A percentile compares a stretch with the other conserved stretches of the same genome.
These are phyloP conservation scores for Parathielavia hyrcaniae DNA, from an alignment of 495 filamentous ascomycete species.

Conservation along the genomic window DNA sequence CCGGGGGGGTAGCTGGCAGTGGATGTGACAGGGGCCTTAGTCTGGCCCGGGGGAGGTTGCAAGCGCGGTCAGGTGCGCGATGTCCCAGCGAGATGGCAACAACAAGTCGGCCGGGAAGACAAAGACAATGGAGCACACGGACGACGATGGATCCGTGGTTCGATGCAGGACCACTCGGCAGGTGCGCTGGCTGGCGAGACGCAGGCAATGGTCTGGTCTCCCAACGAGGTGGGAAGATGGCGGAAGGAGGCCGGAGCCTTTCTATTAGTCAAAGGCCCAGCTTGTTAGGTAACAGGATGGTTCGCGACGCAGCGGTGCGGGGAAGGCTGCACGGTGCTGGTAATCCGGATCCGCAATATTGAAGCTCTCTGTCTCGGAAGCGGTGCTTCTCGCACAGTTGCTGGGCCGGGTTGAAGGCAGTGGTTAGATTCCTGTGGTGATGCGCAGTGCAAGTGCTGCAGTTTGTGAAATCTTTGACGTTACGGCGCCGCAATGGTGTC, in stretches of 20 bases:
- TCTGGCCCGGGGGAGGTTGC: slow-evolving; percentile 15
- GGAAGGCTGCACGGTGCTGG: slow-evolving; percentile 32
- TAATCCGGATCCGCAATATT: slow-evolving; percentile 19
- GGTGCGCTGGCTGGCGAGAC: slow-evolving; percentile 3
- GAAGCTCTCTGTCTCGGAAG: slow-evolving; percentile 5
- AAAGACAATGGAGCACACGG: slow-evolving; percentile 10
- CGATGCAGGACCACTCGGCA: slow-evolving; percentile 12
- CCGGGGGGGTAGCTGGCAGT: slow-evolving; percentile 10
- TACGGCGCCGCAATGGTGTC: background rate
- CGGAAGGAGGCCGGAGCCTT: slow-evolving; percentile 28
- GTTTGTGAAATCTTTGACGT: no score
- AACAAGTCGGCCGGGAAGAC: slow-evolving; percentile 16
- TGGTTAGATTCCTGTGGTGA: background rate
- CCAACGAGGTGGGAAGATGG: slow-evolving; percentile 17
- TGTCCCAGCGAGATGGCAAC: slow-evolving; percentile 27
- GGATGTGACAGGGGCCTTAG: slow-evolving; percentile 16
- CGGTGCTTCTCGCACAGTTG: background rate
- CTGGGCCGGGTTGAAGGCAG: background rate
- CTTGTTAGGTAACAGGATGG: slow-evolving; percentile 46
- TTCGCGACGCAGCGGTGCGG: slow-evolving; percentile 38
- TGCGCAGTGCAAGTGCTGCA: background rate
- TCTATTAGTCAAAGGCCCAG: slow-evolving; percentile 46
- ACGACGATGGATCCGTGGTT: slow-evolving; percentile 13
- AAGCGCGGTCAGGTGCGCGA: slow-evolving; percentile 30
- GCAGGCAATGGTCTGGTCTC: slow-evolving; percentile 24